Evolutionary conservation across 1,284 basidiomycete genomes (phyloP).

Genomic region (Apiotrichum laibachii): DNA sequence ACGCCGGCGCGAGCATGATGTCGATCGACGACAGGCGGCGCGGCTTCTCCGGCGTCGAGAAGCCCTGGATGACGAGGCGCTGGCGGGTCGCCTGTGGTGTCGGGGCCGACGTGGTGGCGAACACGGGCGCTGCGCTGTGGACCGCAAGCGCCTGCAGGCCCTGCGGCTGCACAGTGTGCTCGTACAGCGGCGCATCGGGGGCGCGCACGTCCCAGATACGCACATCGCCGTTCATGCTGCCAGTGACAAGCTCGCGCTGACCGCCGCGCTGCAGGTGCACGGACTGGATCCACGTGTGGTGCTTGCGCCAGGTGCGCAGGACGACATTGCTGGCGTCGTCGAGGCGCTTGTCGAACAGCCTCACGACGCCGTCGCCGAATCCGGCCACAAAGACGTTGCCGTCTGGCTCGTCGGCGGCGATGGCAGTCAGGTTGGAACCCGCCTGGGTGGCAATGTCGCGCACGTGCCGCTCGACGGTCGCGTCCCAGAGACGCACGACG

Average conservation of each 20-base stretch:
- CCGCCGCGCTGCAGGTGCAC: constrained; percentile 78
- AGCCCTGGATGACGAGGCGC: constrained; percentile 47
- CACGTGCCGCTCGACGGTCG: constrained; percentile 79
- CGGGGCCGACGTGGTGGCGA: constrained; percentile 60
- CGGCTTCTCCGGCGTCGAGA: constrained; percentile 37
- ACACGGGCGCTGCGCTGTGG: constrained; percentile 79
- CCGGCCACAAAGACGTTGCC: constrained; percentile 82
- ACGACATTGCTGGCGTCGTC: constrained; percentile 83
- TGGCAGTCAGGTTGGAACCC: constrained; percentile 82
- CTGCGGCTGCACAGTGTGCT: constrained; percentile 66
- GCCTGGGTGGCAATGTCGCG: constrained; percentile 76
- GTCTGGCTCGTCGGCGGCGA: constrained; percentile 71
- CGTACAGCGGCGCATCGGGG: constrained; percentile 61
- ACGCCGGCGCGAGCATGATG: constrained; percentile 38
- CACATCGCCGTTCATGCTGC: constrained; percentile 86
- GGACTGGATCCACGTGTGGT: constrained; percentile 87
- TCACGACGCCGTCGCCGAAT: constrained; percentile 88
- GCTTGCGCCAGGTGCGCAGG: constrained; percentile 69
- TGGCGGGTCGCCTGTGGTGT: constrained; percentile 38
- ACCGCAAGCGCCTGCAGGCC: constrained; percentile 83
- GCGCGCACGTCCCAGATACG: constrained; percentile 88
- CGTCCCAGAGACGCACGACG: constrained; percentile 91
- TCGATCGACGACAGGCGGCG: constrained; percentile 37
- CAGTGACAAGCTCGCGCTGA: constrained; percentile 77
- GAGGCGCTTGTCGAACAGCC: constrained; percentile 86